Evolutionary conservation across 208 protist species (phyloP), one percentile per base, ranked within the genome.

Genomic region (Lotmaria passim): DNA sequence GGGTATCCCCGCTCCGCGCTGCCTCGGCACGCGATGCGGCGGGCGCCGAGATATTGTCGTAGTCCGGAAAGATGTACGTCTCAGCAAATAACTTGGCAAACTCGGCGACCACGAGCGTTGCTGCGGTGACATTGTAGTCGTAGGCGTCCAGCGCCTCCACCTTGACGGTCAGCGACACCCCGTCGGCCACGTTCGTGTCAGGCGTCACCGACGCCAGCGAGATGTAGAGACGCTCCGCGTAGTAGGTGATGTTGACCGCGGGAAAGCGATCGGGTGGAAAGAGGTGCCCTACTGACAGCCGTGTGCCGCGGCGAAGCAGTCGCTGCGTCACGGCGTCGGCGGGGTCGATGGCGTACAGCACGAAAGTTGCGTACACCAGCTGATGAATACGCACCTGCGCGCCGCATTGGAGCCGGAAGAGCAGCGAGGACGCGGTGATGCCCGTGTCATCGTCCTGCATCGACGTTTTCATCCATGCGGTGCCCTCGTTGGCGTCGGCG

Each of bases 91-190:
- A 31, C 0, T 41, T 26, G 28, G 67, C 19, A 24, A 81, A 81
- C 19, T 38, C 41, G 30, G 41, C 33, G 36, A 82, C 62, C 15
- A 23, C 11, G 3, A 24, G 34, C 4, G 56, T 72, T 3, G 65
- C 67, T 12, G 14, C 67, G 11, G 65, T 71, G 17, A 63, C 53
- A 50, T 78, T 75, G 70, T 82, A 82, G 56, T 26, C 28, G 47
- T 68, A 64, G 7, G 11, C 26, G 56, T 82, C 77, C 3, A 57
- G 19, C 15, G 66, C 62, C 28, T 73, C 60, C 7, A 70, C 61
- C 8, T 62, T 65, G 11, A 68, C 11, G 0, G 26, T 65, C 21
- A 79, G 24, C 51, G 39, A 66, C 34, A 64, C 34, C 28, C 59
- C 65, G 7, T 10, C 41, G 23, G 28, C 69, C 2, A 23, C 52